Evolutionary conservation across 495 filamentous ascomycete genomes (phyloP), one percentile per base, ranked within the genome.

Genomic region (Sabuloglossum arenarium): DNA sequence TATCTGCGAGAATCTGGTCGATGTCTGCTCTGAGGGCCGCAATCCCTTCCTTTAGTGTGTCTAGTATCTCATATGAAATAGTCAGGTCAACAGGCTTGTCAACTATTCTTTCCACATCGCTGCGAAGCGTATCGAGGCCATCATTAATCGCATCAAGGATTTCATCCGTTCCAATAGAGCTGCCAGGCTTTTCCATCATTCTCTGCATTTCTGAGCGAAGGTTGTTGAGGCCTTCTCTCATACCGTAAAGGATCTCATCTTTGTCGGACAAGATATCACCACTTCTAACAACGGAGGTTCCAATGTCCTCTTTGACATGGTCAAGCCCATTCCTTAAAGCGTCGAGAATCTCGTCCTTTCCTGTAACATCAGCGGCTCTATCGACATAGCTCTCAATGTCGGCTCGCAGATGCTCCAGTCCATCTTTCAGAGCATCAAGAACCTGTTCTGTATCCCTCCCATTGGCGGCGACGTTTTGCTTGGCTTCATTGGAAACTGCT

Each of bases 351-450:
- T 91, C 84, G 59, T 88, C 79, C 57, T 87, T 87, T 6, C 75
- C 75, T 0, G 81, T 71, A 1, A 77, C 73, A 61, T 83, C 82
- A 28, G 76, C 72, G 19, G 79, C 78, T 24, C 75, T 75, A 54
- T 83, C 80, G 24, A 86, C 82, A 57, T 89, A 90, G n/a, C 67
- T 70, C 67, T 91, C 86, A 55, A 94, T 86, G 50, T 90, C 81
- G 24, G 73, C 72, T n/a, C 84, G 79, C 3, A 96, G 75, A 52
- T 76, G 77, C 60, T 89, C 85, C 37, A 94, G 75, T 2, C 86
- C 86, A 64, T 93, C 87, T 63, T 85, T 88, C 56, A 90, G 78
- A 1, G 86, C 84, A 64, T 90, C 84, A 1, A 94, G 72, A 25
- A 93, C 76, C 61, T 91, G 81, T 64, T 87, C 85, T 0, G 84